phyloP scores from a whole-genome alignment of 2,329 filamentous ascomycete genomes.

The Fusarium brevicatenulatum region DNA sequence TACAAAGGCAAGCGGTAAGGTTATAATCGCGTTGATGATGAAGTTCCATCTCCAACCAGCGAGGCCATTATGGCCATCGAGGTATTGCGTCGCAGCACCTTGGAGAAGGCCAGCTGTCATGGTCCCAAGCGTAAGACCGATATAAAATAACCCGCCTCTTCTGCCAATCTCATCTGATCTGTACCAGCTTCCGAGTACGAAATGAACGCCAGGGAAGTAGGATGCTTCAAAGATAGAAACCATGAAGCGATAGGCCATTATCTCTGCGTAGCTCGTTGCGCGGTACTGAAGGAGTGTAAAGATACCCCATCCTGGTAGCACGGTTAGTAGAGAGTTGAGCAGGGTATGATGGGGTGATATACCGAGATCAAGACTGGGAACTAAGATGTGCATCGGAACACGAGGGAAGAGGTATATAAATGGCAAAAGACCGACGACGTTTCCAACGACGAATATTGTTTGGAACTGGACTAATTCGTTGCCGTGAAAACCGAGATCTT shows the following conservation, averaged over 20 bases:
- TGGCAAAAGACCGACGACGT: background rate
- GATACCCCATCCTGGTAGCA: background rate
- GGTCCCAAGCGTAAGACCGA: background rate
- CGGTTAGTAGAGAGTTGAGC: background rate
- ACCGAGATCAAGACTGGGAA: background rate
- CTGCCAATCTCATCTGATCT: background rate
- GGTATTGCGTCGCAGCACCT: background rate
- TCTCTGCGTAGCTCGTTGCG: background rate
- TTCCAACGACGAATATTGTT: background rate
- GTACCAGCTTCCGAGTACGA: background rate
- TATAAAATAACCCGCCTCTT: background rate
- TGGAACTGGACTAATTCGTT: background rate
- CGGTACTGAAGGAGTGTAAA: background rate
- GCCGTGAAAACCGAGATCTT: background rate
- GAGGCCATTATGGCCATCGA: background rate
- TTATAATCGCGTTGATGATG: background rate
- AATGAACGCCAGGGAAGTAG: background rate
- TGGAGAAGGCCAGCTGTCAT: background rate
- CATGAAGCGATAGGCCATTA: background rate
- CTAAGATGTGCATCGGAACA: background rate
- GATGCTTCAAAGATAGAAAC: background rate
- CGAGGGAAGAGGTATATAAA: background rate
- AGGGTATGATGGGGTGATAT: rapidly evolving
- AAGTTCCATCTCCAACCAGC: background rate
- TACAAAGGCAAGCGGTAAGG: rapidly evolving